Conservation (phyloP, 2,329 filamentous ascomycete species). For the Daldinia sp. region DNA sequence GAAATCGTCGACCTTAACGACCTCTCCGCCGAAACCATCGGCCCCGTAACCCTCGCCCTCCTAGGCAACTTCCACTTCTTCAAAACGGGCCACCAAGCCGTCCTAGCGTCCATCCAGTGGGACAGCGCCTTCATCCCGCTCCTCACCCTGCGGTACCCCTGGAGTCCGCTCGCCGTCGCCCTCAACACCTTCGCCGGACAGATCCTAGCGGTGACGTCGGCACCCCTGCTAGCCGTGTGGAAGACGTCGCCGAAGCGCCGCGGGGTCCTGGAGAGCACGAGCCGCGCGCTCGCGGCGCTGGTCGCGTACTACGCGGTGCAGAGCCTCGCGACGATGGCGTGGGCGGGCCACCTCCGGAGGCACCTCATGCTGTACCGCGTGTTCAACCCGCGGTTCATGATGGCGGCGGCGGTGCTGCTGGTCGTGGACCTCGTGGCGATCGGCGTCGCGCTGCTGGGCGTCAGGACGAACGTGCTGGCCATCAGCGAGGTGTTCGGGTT, state of each 20-base stretch:
- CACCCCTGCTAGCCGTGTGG: slow-evolving; percentile 89
- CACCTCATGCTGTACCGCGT: slow-evolving; percentile 98
- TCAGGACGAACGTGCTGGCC: slow-evolving; percentile 80
- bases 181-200: slow-evolving; percentile 92
- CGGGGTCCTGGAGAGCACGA: slow-evolving; percentile 76
- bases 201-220: slow-evolving; percentile 81
- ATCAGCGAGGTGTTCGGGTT: slow-evolving; percentile 92
- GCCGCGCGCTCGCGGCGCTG: slow-evolving; percentile 79
- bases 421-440: slow-evolving; percentile 82
- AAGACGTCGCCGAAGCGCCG: slow-evolving; percentile 83
- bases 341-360: slow-evolving; percentile 86
- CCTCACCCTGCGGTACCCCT: slow-evolving; percentile 85
- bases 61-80: slow-evolving; percentile 96
- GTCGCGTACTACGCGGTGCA: slow-evolving; percentile 85
- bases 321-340: slow-evolving; percentile 86
- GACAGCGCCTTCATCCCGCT: slow-evolving; percentile 94
- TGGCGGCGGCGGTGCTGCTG: slow-evolving; percentile 77
- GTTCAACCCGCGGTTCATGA: slow-evolving; percentile 91
- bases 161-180: slow-evolving; percentile 82
- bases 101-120: slow-evolving; percentile 91
- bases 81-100: slow-evolving; percentile 96
- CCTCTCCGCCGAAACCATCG: slow-evolving; percentile 77
- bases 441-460: slow-evolving; percentile 76
- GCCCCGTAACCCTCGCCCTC: slow-evolving; percentile 85
- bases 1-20: slow-evolving; percentile 72